Evolutionary conservation across 352 stramenopile genomes (phyloP), one percentile per base, ranked within the genome.

Genomic region (Phytophthora sp.): DNA sequence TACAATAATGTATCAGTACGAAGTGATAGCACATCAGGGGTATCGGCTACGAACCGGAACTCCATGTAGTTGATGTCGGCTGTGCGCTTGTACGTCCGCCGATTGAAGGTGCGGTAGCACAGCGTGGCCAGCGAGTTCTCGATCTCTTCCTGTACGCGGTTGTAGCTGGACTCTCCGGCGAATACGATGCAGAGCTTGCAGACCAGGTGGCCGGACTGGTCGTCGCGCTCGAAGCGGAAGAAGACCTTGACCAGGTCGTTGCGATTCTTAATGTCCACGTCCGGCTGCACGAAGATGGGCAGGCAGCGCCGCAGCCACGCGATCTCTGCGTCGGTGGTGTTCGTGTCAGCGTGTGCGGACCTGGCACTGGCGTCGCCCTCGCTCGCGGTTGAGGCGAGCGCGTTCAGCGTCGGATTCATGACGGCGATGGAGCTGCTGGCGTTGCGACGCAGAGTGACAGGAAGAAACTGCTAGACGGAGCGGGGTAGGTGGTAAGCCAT

Each of bases 61-160:
- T 94, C 86, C 77, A 96, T 90, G 73, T 94, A 94, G 71, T 96
- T 93, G 70, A 96, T 96, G 68, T 96, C 88, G 16, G 88, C 88
- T 46, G 88, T 96, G 59, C 88, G 84, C 74, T 94, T 93, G 77
- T 93, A 94, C 8, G 84, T 93, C 35, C 80, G 74, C 47, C 88
- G 86, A 57, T 94, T 96, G 70, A 92, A 96, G 18, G 86, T 91
- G 66, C 88, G 84, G 62, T 94, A 94, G 38, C 84, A 80, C 16
- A 94, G 57, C 60, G 88, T 96, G 26, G 85, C 88, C 41, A 93
- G 56, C 31, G 67, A 73, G 71, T 96, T 96, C 71, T 94, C 78
- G n/a, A 79, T 63, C 47, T 84, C 69, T 44, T 89, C 79, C 33
- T 84, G 74, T 26, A 82, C 55, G 71, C 84, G 83, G 53, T 96